Evolutionary conservation across 371 early-diverging fungal genomes (phyloP), one percentile per base, ranked within the genome.

Genomic region (Antonospora locustae): DNA sequence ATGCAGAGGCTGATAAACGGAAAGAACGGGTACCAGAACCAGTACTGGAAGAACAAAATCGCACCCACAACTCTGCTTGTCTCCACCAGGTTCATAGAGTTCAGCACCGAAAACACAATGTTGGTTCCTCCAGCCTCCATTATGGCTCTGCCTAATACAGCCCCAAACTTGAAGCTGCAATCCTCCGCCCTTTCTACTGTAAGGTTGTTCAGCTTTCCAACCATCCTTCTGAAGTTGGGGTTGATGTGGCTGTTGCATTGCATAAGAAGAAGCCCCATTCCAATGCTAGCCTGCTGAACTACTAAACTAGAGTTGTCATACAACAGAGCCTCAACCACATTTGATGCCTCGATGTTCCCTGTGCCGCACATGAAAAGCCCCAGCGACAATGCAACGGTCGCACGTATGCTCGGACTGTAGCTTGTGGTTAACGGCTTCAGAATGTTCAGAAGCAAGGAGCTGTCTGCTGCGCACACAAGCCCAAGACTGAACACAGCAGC

Each of bases 1-100:
- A 55, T 45, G 44, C 54, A 55, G 23, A 71, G 28, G 12, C 50
- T 23, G 30, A 74, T 46, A 40, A 65, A 58, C 7, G 52, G 50
- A 20, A 69, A 34, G 7, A 93, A 74, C 29, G 96, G 96, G 78
- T 87, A 91, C 96, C 96, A 98, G 79, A 88, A 90, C 97, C 97
- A 96, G 75, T 87, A 90, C 74, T 96, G 91, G 17, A 87, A 84
- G 69, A 95, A 95, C 29, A 97, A 76, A 4, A 87, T 84, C 78
- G 86, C 86, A 36, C 93, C 95, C 7, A 85, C 87, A 66, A 93
- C 82, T 22, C 90, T 88, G n/a, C 83, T 78, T 79, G 85, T 84
- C 66, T 84, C 84, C 39, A 82, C 77, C 63, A 87, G 82, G 1
- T 90, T 90, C 20, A 82, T 81, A n/a, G 78, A 79, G 24, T 89